Conservation (phyloP, 1,284 basidiomycete genomes). For the Melampsora americana region DNA sequence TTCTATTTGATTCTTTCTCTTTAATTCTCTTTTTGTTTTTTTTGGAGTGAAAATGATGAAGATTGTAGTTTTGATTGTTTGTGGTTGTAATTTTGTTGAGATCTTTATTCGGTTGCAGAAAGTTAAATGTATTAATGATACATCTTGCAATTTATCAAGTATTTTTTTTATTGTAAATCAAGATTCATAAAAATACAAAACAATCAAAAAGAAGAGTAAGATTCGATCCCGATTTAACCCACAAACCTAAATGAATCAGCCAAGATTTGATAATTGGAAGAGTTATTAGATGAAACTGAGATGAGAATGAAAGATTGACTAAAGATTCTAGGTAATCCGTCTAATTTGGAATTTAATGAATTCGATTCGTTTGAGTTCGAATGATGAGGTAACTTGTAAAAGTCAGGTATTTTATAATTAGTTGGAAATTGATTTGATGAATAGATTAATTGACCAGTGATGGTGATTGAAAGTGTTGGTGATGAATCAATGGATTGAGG, state of each 20-base stretch:
- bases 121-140: no score
- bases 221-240: conserved; percentile 10
- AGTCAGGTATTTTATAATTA: conserved; percentile 24
- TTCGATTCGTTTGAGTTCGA: conserved; percentile 19
- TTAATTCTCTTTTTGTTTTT: no score
- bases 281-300: neutral
- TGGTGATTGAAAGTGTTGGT: conserved; percentile 14
- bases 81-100: no score
- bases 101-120: no score
- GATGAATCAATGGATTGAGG: conserved; percentile 14
- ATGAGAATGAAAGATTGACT: conserved; percentile 38
- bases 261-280: conserved; percentile 13
- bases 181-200: no score
- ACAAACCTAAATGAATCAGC: conserved; percentile 42
- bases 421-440: conserved; percentile 22
- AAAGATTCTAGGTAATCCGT: conserved; percentile 34
- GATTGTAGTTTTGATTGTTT: no score
- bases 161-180: no score
- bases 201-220: no score
- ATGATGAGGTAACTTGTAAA: conserved; percentile 9
- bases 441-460: conserved; percentile 30
- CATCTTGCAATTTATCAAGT: no score
- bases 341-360: neutral
- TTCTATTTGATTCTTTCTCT: no score
- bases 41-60: no score